Conservation (phyloP, 1,284 basidiomycete species). For the Pyrrhoderma lamaoense region DNA sequence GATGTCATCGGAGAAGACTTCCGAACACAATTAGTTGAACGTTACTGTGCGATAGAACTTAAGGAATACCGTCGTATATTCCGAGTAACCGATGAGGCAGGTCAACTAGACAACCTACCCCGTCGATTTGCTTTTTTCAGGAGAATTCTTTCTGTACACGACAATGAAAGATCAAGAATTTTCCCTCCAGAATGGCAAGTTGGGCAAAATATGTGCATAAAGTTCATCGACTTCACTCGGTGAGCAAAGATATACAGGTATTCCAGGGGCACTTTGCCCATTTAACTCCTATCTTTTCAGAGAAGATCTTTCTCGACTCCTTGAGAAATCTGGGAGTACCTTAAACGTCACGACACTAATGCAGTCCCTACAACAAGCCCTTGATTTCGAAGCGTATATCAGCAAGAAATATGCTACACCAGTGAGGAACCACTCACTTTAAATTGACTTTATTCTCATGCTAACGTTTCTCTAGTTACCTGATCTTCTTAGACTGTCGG, state of each 20-base stretch:
- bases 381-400: slow-evolving; percentile 81
- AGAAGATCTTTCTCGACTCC: slow-evolving; percentile 59
- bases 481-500: slow-evolving; percentile 51
- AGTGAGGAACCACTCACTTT: slow-evolving; percentile 37
- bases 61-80: slow-evolving; percentile 98
- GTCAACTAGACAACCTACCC: slow-evolving; percentile 92
- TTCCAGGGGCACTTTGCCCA: not conserved
- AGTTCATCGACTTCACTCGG: slow-evolving; percentile 85
- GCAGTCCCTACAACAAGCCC: slow-evolving; percentile 77
- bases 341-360: slow-evolving; percentile 73
- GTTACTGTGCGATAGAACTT: slow-evolving; percentile 85
- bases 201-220: slow-evolving; percentile 69
- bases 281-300: slow-evolving; percentile 30
- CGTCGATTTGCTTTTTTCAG: slow-evolving; percentile 95
- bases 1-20: slow-evolving; percentile 84
- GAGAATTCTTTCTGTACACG: slow-evolving; percentile 82
- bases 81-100: slow-evolving; percentile 85
- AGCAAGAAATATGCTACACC: slow-evolving; percentile 71
- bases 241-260: slow-evolving; percentile 26
- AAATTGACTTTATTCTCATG: not conserved
- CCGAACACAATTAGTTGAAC: slow-evolving; percentile 74
- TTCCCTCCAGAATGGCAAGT: slow-evolving; percentile 84
- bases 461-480: slow-evolving; percentile 38
- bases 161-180: slow-evolving; percentile 76
- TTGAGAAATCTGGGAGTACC: slow-evolving; percentile 64